Evolutionary conservation across 805 yeast species (phyloP).

Genomic region (Ogataea wickerhamii): DNA sequence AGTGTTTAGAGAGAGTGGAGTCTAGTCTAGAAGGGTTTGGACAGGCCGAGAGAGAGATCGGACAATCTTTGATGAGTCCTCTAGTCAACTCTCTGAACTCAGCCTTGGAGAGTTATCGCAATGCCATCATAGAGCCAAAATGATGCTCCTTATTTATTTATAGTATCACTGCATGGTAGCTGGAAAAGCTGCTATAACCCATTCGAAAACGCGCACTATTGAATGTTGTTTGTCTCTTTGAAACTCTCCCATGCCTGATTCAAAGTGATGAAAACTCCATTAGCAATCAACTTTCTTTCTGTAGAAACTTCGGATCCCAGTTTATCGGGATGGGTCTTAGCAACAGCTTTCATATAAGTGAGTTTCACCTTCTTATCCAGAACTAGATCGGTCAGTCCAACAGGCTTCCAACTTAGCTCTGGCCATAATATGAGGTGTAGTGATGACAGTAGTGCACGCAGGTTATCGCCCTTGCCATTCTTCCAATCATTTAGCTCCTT

Average conservation of each 20-base stretch:
- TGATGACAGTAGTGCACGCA: slow-evolving; percentile 71
- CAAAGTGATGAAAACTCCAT: slow-evolving; percentile 75
- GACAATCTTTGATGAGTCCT: slow-evolving; percentile 37
- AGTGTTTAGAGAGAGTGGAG: slow-evolving; percentile 44
- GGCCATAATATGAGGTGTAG: slow-evolving; percentile 69
- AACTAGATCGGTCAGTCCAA: slow-evolving; percentile 71
- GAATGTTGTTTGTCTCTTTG: slow-evolving; percentile 48
- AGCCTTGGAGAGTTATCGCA: slow-evolving; percentile 47
- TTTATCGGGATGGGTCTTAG: slow-evolving; percentile 83
- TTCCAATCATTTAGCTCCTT: slow-evolving; percentile 59
- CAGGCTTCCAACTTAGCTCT: slow-evolving; percentile 60
- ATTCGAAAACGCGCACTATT: slow-evolving; percentile 4
- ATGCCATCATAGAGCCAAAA: slow-evolving; percentile 31
- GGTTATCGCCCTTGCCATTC: slow-evolving; percentile 70
- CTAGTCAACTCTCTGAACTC: slow-evolving; percentile 39
- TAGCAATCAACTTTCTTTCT: slow-evolving; percentile 80
- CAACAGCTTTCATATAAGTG: slow-evolving; percentile 75
- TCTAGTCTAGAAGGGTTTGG: slow-evolving; percentile 24
- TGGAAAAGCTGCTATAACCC: too few species aligned
- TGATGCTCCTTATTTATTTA: neutral
- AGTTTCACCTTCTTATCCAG: slow-evolving; percentile 87
- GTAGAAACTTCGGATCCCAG: slow-evolving; percentile 52
- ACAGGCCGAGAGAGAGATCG: slow-evolving; percentile 16
- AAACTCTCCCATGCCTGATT: slow-evolving; percentile 90
- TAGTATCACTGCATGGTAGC: too few species aligned